Base-by-base conservation (phyloP, 139 green algal genomes). In the Yamagishiella unicocca region DNA sequence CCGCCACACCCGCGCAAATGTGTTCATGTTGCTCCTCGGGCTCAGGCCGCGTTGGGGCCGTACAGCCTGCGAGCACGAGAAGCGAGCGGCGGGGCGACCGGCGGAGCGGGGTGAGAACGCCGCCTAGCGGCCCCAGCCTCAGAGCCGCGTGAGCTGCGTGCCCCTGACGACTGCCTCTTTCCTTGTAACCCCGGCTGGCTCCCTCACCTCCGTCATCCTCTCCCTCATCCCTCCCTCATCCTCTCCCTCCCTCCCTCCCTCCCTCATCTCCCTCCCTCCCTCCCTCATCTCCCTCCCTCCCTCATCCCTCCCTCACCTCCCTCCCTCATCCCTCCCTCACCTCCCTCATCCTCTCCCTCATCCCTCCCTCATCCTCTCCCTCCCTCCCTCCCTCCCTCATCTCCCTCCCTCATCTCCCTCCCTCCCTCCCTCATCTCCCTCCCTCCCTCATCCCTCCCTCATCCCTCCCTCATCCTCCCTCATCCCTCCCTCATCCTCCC, bases 31-130 rank as follows among this genome's bases (percentile, higher is more conserved):
- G n/a, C n/a, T n/a, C n/a, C n/a, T n/a, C n/a, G n/a, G n/a, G n/a
- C n/a, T 82, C 24, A 82, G 24, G 74, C 74, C 10, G 74, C 74
- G 45, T 82, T 82, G 12, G 74, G 74, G 31, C 74, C 74, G 74
- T 82, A 82, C 35, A 82, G 50, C 74, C 74, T 82, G 74, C 45
- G 33, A 31, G 24, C 5, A 9, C 7, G 43, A 29, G 43, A 27
- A 50, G 9, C 6, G 74, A 46, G 61, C 6, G 29, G 64, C n/a
- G 6, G n/a, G 37, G n/a, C 64, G n/a, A n/a, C 35, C 5, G 12
- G 21, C 7, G 37, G 37, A 54, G 35, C 22, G 74, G 12, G 45
- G 29, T 70, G 31, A 31, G 35, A 46, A n/a, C n/a, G 19, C 33
- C 53, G 31, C 9, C 31, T 31, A n/a, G 14, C 29, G 27, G 17